Base-by-base conservation (phyloP, 495 filamentous ascomycete species). In the Lichenothelia convexa region DNA sequence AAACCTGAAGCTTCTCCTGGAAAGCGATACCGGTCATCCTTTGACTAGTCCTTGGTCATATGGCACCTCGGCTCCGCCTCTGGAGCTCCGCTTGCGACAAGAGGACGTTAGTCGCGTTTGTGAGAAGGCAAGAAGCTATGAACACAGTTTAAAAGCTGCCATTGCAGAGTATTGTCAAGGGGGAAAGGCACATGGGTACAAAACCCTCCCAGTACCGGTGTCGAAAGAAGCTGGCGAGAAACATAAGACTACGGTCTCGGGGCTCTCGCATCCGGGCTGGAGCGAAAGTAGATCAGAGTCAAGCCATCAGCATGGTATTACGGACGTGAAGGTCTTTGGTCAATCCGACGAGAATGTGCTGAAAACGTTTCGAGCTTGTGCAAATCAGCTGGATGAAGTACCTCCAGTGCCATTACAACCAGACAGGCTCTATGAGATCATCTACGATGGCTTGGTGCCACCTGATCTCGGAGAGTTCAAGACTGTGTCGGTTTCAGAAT, bases 71-170 rank as follows among this genome's bases (percentile, higher is more conserved):
- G 62, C 68, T 23, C 75, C 78, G 2, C 54, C 45, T 15, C 55
- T 92, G 9, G 60, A 74, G 19, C 89, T 77, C 78, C 68, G 70
- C 22, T 86, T n/a, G n/a, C n/a, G n/a, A n/a, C n/a, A n/a, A n/a
- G n/a, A n/a, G n/a, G n/a, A n/a, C n/a, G n/a, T n/a, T n/a, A n/a
- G n/a, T n/a, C n/a, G 50, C 29, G 59, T 81, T 24, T 70, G 78
- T 39, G 49, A 45, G 6, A 72, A 68, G 36, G 78, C 76, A 1
- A 57, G 65, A 29, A 50, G 63, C 18, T 86, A 85, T 46, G 75
- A 81, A 50, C 45, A 48, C 5, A 57, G 60, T n/a, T 40, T 77
- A 12, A 51, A 49, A 5, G 46, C 47, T 24, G 63, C 59, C 8
- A 35, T 40, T 5, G 11, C 22, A 31, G 17, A 23, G 31, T 31